Evolutionary conservation across 345 rosid genomes (phyloP).

Genomic region (Dovyalis caffra): DNA sequence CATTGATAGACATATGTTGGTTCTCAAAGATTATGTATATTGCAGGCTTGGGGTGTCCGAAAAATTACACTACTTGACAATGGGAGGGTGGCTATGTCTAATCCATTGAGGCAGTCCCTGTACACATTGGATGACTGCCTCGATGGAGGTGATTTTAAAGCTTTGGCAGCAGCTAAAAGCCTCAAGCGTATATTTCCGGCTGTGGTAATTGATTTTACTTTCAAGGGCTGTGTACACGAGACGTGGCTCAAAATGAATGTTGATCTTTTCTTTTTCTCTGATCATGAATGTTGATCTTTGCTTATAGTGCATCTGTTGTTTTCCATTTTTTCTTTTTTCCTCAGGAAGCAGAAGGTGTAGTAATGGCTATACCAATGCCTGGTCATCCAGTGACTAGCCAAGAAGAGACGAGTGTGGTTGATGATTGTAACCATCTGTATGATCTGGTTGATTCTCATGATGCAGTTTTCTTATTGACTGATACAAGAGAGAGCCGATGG

Average conservation of each 20-base stretch:
- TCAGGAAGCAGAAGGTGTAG: slow-evolving; percentile 74
- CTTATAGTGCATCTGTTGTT: neutral
- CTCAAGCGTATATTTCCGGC: slow-evolving; percentile 85
- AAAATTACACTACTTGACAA: slow-evolving; percentile 86
- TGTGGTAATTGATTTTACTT: slow-evolving; percentile 48
- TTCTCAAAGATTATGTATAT: slow-evolving; percentile 21
- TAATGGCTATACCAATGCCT: slow-evolving; percentile 96
- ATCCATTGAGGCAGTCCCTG: slow-evolving; percentile 91
- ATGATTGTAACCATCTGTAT: slow-evolving; percentile 63
- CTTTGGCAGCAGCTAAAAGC: slow-evolving; percentile 79
- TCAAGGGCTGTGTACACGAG: slow-evolving; percentile 7
- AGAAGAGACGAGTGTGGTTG: slow-evolving; percentile 71
- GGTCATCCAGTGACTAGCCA: slow-evolving; percentile 81
- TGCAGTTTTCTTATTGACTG: slow-evolving; percentile 87
- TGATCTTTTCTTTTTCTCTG: neutral
- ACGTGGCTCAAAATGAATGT: neutral
- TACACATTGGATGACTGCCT: slow-evolving; percentile 87
- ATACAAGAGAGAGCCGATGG: slow-evolving; percentile 99
- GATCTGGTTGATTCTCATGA: slow-evolving; percentile 81
- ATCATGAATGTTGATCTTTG: neutral
- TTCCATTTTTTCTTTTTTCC: slow-evolving; percentile 5
- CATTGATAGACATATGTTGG: slow-evolving; percentile 1
- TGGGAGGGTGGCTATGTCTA: slow-evolving; percentile 95
- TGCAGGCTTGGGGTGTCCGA: slow-evolving; percentile 91
- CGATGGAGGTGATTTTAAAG: slow-evolving; percentile 82